phyloP scores from a whole-genome alignment of 75 land plant species.

The Isoetes taiwanensis region DNA sequence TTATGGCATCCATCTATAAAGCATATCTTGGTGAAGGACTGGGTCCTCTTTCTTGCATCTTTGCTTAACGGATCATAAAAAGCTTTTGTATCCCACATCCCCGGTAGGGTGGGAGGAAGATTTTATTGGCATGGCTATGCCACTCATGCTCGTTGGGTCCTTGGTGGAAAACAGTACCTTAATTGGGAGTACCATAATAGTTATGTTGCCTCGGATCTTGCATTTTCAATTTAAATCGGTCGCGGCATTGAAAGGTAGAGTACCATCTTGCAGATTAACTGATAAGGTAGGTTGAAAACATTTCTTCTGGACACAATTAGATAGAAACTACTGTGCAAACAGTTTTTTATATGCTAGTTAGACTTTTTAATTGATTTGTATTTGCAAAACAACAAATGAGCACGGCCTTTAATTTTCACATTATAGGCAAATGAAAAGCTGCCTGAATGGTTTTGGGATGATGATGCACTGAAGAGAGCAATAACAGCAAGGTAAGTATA shows the following conservation, averaged over 20 bases:
- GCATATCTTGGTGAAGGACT: constrained; percentile 4
- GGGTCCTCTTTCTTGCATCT: not conserved
- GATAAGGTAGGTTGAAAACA: not conserved
- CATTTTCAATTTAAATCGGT: too few species aligned
- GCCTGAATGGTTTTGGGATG: not conserved
- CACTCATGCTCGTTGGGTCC: constrained; percentile 1
- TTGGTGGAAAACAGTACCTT: not conserved
- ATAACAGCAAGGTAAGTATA: not conserved
- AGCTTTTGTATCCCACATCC: constrained; percentile 1
- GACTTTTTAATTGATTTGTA: too few species aligned
- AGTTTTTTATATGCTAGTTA: not conserved
- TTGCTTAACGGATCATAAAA: not conserved
- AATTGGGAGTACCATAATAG: not conserved
- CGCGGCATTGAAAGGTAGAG: not conserved
- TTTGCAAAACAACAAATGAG: too few species aligned
- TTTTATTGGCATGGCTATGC: constrained; percentile 3
- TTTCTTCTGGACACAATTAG: too few species aligned
- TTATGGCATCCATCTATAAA: not conserved
- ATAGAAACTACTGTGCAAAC: too few species aligned
- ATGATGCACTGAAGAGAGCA: not conserved
- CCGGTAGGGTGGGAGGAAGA: constrained; percentile 1
- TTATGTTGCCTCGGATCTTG: too few species aligned
- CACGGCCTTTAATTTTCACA: not conserved
- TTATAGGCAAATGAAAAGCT: not conserved
- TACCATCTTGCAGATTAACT: constrained; percentile 4